Conservation (phyloP, 164 flowering plant genomes). For the Kalanchoe fedtschenkoi region DNA sequence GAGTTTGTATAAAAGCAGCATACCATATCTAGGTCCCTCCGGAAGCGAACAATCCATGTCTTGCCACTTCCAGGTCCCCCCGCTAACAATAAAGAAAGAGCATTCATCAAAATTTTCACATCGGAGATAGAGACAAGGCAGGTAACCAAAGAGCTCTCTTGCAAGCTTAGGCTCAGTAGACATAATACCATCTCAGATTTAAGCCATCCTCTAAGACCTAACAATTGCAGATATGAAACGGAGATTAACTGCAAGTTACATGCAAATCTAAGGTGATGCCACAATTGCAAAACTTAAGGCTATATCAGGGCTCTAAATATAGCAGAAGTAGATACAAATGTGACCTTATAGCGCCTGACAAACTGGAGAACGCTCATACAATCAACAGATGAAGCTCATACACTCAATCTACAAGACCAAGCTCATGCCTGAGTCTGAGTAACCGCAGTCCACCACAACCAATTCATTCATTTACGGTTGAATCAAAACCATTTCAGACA, state of each 20-base stretch:
- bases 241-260: too few species aligned
- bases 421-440: background rate
- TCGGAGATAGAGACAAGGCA: background rate
- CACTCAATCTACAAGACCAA: too few species aligned
- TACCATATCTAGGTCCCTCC: constrained; percentile 35
- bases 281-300: too few species aligned
- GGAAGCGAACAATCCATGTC: constrained; percentile 24
- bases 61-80: constrained; percentile 43
- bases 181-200: too few species aligned
- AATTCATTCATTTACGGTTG: background rate
- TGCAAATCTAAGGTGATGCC: background rate
- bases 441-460: background rate
- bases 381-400: too few species aligned
- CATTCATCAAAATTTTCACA: background rate
- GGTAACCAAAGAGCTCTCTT: too few species aligned
- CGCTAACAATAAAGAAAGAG: constrained; percentile 11
- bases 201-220: background rate
- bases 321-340: too few species aligned
- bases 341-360: too few species aligned
- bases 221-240: too few species aligned
- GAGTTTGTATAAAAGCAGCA: background rate
- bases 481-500: background rate
- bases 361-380: too few species aligned
- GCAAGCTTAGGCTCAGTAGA: background rate
- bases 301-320: too few species aligned